Evolutionary conservation across 495 filamentous ascomycete genomes (phyloP), one percentile per base, ranked within the genome.

Genomic region (Neurospora sp.): DNA sequence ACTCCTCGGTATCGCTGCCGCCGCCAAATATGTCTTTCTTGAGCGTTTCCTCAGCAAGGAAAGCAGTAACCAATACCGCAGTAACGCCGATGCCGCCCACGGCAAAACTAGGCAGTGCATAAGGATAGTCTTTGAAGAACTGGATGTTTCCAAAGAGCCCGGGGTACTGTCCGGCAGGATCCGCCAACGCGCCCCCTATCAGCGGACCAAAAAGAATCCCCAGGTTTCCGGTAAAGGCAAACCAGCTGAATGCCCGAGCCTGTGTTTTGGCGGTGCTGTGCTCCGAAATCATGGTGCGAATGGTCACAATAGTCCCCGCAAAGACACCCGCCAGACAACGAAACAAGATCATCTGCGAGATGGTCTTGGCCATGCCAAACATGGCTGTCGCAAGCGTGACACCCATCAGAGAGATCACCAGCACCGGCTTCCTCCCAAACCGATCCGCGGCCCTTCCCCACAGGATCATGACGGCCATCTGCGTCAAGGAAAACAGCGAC

Each of bases 261-360:
- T 92, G 90, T 1, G 89, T 92, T 77, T 84, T 85, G 34, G 84
- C 78, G 6, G 89, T 90, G 80, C 87, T 90, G 77, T 89, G 89
- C 81, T 93, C 91, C 40, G 88, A 85, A 70, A 93, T 84, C 89
- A 92, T 92, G 37, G 91, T 87, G 21, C 91, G 86, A 69, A 93
- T 86, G 15, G 90, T 92, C 73, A 92, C 86, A 73, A 91, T 84
- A 38, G 87, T 90, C 0, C 91, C 91, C 1, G 89, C 89, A 77
- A 92, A 93, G 10, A 91, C 78, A 3, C 91, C 91, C 21, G 90
- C 90, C 19, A 88, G 74, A 73, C 89, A 92, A 34, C 91, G 84
- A 72, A 89, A 89, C 48, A 90, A 54, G 6, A 91, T 84, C 90
- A 93, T 92, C 80, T 92, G 87, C 82, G 84, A 85, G 70, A 92